Base-by-base conservation (phyloP, 2,329 filamentous ascomycete species). In the Plectosphaerella plurivora region DNA sequence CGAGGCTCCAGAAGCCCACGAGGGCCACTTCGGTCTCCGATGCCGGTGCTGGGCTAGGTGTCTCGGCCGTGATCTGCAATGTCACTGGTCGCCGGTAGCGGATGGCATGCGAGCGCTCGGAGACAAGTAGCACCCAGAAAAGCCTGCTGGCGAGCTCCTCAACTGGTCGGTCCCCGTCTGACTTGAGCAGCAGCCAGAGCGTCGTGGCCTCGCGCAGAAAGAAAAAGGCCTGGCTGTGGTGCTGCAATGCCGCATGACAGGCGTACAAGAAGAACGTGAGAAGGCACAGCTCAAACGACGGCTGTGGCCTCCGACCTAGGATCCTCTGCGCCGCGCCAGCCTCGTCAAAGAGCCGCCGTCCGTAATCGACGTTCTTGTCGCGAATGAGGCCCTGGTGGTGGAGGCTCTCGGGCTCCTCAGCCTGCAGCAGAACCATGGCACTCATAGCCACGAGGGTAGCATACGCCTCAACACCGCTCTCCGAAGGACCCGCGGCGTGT, bases 211-310 rank as follows among this genome's bases (percentile, higher is more conserved):
- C 71, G n/a, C 73, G 65, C 0, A 76, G 62, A 44, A 71, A 74
- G 16, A 72, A 57, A 18, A 74, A 75, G 0, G 73, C 70, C 36
- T 71, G 72, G 47, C 68, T 72, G 53, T 75, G 73, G 49, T 73
- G 72, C 5, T 68, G 71, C 6, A 74, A 59, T 11, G 66, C 62
- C 2, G 70, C 69, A 46, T 75, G 71, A 44, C 72, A 74, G 4
- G 73, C 70, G 49, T 75, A 75, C 16, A 75, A 64, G 48, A 75
- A 74, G 56, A 75, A 75, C 2, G 67, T 65, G 11, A 73, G 60
- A 5, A 75, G 62, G 12, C 72, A 70, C 35, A 67, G 65, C 41
- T 74, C 67, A 10, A 75, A 61, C 3, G 62, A 67, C 0, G 73
- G 70, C 5, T 63, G 68, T 12, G 67, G 64, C 25, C 61, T 63